Percentiles rank a stretch among this genome's conserved stretches.
phyloP scores from a whole-genome alignment of 768 basidiomycete genomes.

The Boletus sensibilis region DNA sequence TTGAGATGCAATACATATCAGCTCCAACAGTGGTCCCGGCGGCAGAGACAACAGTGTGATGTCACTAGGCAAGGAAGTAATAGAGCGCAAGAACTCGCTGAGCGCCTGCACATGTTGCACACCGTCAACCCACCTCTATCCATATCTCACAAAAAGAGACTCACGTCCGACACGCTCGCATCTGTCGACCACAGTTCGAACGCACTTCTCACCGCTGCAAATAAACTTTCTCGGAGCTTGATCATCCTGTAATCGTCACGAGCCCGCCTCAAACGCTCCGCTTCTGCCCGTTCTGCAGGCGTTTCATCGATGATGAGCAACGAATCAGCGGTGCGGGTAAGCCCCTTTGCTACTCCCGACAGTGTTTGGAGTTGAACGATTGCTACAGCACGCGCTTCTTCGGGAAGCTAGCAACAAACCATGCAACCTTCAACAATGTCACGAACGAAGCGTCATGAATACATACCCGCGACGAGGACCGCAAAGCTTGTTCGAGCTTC shows the following conservation, averaged over 20 bases:
- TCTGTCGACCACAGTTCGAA: conserved; percentile 81
- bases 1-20: conserved; percentile 71
- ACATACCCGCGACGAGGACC: conserved; percentile 52
- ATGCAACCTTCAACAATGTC: neutral
- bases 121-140: neutral
- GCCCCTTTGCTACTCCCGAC: conserved; percentile 82
- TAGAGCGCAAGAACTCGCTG: conserved; percentile 82
- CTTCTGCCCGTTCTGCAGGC: conserved; percentile 50
- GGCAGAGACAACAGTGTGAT: conserved; percentile 78
- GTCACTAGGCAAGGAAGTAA: conserved; percentile 78
- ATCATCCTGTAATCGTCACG: conserved; percentile 63
- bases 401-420: conserved; percentile 51
- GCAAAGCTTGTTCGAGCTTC: conserved; percentile 62
- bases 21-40: conserved; percentile 75
- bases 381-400: conserved; percentile 64
- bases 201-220: conserved; percentile 54
- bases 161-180: conserved; percentile 71
- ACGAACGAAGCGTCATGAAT: neutral
- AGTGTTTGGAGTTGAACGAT: conserved; percentile 78
- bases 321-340: conserved; percentile 75
- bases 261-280: conserved; percentile 55
- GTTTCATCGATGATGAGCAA: conserved; percentile 57
- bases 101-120: conserved; percentile 49
- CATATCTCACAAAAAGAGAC: conserved; percentile 30
- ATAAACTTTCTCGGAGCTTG: conserved; percentile 64